A percentile compares a stretch with the other conserved stretches of the same genome.
These are phyloP conservation scores for Sapria himalayana DNA, from an alignment of 345 rosid genomes.

Conservation along the genomic window DNA sequence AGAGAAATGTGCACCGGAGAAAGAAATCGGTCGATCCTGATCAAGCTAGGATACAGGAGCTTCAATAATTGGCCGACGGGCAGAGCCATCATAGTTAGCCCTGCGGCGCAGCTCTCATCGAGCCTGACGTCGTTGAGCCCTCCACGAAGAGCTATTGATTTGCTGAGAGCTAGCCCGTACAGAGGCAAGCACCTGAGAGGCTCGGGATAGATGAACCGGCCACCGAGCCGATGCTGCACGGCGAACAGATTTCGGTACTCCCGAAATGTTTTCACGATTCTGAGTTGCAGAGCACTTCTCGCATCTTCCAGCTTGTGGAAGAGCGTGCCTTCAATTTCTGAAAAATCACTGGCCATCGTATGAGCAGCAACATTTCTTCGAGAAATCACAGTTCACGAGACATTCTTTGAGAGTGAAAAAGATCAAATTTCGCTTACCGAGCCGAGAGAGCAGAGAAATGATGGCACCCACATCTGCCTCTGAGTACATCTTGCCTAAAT, in stretches of 20 bases:
- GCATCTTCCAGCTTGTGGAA: conserved; percentile 88
- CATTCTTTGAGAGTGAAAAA: no score
- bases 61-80: conserved; percentile 75
- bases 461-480: conserved; percentile 87
- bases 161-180: conserved; percentile 73
- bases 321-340: conserved; percentile 88
- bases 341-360: no score
- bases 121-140: conserved; percentile 72
- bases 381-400: no score
- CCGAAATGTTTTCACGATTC: conserved; percentile 74
- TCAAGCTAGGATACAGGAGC: conserved; percentile 66
- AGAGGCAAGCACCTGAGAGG: conserved; percentile 61
- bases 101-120: conserved; percentile 88
- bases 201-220: conserved; percentile 88
- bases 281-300: conserved; percentile 45
- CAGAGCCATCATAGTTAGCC: conserved; percentile 88
- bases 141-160: conserved; percentile 73
- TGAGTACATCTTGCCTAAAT: conserved; percentile 90
- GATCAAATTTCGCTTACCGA: conserved; percentile 28
- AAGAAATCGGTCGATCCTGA: conserved; percentile 71
- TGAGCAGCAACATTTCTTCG: no score
- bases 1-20: conserved; percentile 31
- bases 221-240: conserved; percentile 90
- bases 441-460: conserved; percentile 60
- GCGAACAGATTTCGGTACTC: conserved; percentile 81